Base-by-base conservation (phyloP, 169 alveolate species). In the Plasmodium ovale region DNA sequence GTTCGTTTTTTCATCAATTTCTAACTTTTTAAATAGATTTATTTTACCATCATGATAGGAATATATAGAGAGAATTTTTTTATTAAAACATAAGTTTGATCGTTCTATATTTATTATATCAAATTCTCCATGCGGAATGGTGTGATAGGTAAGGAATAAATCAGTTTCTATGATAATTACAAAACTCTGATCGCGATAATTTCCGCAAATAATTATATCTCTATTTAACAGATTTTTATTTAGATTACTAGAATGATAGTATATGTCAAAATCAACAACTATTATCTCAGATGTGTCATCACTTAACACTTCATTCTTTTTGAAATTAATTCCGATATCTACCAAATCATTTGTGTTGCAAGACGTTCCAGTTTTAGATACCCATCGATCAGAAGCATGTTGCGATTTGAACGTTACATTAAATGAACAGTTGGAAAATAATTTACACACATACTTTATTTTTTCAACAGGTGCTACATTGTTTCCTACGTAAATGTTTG, bases 191-290 rank as follows among this genome's bases (percentile, higher is more conserved):
- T 82, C 70, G 27, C 27, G 29, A 59, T 64, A 64, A 68, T 82
- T 82, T 82, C 90, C 90, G 39, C 90, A 82, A 29, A 49, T 68
- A 67, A 56, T 19, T 27, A 82, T 65, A 71, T 82, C 84, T 31
- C 27, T 39, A 68, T 82, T 82, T 25, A 82, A 71, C 49, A 82
- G 23, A 35, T 53, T 65, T 7, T 16, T 53, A 70, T 82, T 53
- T 60, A 65, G 49, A 29, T 67, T 71, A 16, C 47, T 68, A 16
- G 53, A 21, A 6, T 39, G 12, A 59, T 67, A 82, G 31, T 37
- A 67, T 53, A 82, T 35, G 19, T 44, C 33, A 37, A 82, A 82
- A 44, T 68, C 71, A 7, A 82, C 33, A 35, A 37, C 84, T 35
- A 23, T 68, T 82, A 59, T 31, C 23, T 62, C 60, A 4, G 72